phyloP scores from a whole-genome alignment of 106 monocot species.

The Allium cepa region DNA sequence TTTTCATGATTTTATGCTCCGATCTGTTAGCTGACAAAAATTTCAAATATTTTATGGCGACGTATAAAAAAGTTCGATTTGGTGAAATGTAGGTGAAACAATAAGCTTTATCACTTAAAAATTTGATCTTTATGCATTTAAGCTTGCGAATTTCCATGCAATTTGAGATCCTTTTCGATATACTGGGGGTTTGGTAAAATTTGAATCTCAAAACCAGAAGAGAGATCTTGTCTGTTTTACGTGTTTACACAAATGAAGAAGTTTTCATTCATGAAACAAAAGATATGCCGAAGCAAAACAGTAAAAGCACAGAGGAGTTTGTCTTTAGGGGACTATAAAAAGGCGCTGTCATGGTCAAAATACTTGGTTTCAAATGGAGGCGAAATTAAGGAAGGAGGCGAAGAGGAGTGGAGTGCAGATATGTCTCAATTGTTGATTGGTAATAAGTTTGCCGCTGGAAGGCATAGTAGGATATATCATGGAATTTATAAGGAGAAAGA shows the following conservation, averaged over 20 bases:
- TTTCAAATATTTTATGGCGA: not conserved
- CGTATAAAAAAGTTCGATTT: not conserved
- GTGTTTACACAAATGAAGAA: constrained; percentile 34
- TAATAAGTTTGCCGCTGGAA: constrained; percentile 71
- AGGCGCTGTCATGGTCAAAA: constrained; percentile 85
- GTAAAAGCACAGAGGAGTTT: constrained; percentile 37
- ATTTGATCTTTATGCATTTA: too few species aligned
- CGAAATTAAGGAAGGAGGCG: constrained; percentile 53
- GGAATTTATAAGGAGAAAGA: constrained; percentile 73
- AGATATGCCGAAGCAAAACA: not conserved
- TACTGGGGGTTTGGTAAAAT: not conserved
- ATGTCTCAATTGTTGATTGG: constrained; percentile 87
- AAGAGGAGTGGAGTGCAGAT: constrained; percentile 92
- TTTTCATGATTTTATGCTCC: not conserved
- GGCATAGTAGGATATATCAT: constrained; percentile 84
- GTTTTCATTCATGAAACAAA: constrained; percentile 46
- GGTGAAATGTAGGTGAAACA: not conserved
- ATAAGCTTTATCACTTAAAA: too few species aligned
- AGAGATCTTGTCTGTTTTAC: not conserved
- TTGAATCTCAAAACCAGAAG: not conserved
- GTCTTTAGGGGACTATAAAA: constrained; percentile 75
- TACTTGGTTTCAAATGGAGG: constrained; percentile 78
- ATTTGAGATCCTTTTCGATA: not conserved
- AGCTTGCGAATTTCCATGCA: too few species aligned
- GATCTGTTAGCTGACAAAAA: not conserved